A percentile compares a stretch with the other conserved stretches of the same genome.
phyloP scores from a whole-genome alignment of 2,329 filamentous ascomycete genomes.

The Hypoxylon sp. region DNA sequence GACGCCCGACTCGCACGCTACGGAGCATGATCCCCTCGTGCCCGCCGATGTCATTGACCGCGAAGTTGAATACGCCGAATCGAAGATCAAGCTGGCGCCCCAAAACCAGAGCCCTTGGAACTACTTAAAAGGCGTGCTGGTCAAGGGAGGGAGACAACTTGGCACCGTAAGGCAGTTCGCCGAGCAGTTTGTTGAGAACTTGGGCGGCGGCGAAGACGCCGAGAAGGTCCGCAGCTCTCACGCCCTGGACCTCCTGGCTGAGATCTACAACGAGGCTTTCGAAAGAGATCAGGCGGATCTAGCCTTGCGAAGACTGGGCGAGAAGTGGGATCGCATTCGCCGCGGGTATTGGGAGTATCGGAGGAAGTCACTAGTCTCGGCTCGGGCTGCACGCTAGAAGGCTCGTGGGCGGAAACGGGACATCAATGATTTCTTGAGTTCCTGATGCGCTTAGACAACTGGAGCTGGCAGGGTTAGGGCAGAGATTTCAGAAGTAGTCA shows the following conservation, averaged over 20 bases:
- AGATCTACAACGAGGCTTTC: slow-evolving; percentile 71
- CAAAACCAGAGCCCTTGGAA: slow-evolving; percentile 97
- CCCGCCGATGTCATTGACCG: slow-evolving; percentile 74
- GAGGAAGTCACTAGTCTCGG: slow-evolving; percentile 59
- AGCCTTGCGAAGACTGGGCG: slow-evolving; percentile 79
- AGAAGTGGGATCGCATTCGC: slow-evolving; percentile 91
- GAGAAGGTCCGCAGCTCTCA: slow-evolving; percentile 72
- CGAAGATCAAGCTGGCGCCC: slow-evolving; percentile 81
- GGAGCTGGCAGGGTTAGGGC: neutral
- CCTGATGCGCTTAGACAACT: neutral
- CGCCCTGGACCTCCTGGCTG: slow-evolving; percentile 78
- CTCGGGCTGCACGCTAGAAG: slow-evolving; percentile 2
- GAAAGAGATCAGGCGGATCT: slow-evolving; percentile 72
- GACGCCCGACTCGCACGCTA: slow-evolving; percentile 62
- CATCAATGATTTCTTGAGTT: neutral
- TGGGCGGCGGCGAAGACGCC: slow-evolving; percentile 57
- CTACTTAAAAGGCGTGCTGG: slow-evolving; percentile 83
- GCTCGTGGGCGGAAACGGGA: neutral
- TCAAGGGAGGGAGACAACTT: slow-evolving; percentile 70
- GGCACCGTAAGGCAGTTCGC: slow-evolving; percentile 62
- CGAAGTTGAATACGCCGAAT: slow-evolving; percentile 80
- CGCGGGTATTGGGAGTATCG: slow-evolving; percentile 93
- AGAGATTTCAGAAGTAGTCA: neutral
- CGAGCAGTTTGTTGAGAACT: slow-evolving; percentile 62
- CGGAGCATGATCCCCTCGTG: slow-evolving; percentile 66